These are phyloP conservation scores for Parafenestella ontariensis DNA, from an alignment of 2,329 filamentous ascomycete species.

Conservation along the genomic window DNA sequence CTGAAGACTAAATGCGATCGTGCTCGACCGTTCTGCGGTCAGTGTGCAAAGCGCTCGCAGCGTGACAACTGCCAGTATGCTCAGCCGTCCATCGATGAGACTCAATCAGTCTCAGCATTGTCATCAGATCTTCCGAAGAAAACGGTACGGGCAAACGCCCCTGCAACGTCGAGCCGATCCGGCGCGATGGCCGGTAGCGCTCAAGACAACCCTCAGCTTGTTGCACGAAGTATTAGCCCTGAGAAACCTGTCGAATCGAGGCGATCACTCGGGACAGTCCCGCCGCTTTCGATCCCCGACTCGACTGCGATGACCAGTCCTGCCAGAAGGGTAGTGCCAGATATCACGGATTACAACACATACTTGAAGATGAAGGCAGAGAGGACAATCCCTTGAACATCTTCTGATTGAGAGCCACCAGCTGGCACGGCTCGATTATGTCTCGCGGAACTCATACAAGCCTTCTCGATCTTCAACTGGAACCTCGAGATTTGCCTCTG, in stretches of 20 bases:
- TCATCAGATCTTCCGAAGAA: not conserved
- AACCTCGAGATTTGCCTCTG: conserved; percentile 85
- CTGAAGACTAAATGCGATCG: not conserved
- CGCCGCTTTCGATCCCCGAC: not conserved
- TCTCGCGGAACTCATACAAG: conserved; percentile 73
- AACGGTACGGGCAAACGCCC: not conserved
- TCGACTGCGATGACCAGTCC: not conserved
- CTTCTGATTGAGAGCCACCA: not conserved
- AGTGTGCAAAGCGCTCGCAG: conserved; percentile 5
- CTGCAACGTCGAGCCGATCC: not conserved
- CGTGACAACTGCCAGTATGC: conserved; percentile 1
- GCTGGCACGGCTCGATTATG: conserved; percentile 40
- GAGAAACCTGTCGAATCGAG: not conserved
- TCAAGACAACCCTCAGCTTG: not conserved
- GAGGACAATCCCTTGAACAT: not conserved
- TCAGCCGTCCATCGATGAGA: not conserved
- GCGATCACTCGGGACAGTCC: not conserved
- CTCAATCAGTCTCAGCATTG: not conserved
- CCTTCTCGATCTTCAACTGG: conserved; percentile 79
- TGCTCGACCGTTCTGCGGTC: not conserved
- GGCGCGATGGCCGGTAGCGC: too few relatives aligned
- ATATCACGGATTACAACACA: conserved; percentile 2
- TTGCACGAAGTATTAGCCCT: not conserved
- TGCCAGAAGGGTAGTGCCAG: not conserved
- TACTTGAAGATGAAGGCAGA: not conserved